A percentile compares a stretch with the other conserved stretches of the same genome.
Conservation (phyloP, 2,329 filamentous ascomycete genomes). For the Ophiocordyceps camponoti-leonardi region DNA sequence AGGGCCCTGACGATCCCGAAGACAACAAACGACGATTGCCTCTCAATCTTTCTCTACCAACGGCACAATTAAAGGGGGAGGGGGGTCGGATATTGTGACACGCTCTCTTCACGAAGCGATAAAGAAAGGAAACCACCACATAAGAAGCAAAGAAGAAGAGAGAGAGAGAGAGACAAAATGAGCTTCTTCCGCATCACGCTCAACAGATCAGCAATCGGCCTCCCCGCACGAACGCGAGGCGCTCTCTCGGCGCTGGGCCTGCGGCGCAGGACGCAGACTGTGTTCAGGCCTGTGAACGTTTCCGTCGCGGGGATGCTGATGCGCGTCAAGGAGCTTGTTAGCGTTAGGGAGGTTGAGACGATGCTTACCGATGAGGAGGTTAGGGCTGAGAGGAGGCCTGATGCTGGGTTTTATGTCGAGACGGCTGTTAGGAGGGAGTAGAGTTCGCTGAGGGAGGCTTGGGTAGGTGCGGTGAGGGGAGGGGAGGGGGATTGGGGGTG, state of each 20-base stretch:
- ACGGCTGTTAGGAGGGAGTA: conserved; percentile 15
- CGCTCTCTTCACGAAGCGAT: no score
- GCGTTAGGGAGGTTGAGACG: conserved; percentile 59
- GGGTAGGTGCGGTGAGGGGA: neutral
- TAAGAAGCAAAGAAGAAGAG: no score
- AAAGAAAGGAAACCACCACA: no score
- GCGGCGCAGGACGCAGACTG: conserved; percentile 66
- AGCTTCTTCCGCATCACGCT: conserved; percentile 83
- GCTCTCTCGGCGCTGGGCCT: conserved; percentile 76
- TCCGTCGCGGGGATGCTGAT: conserved; percentile 82
- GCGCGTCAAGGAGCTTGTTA: conserved; percentile 82
- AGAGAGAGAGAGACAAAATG: conserved; percentile 18
- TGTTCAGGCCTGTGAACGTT: conserved; percentile 72
- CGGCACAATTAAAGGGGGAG: no score
- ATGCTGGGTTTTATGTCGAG: conserved; percentile 69
- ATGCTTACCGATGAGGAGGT: conserved; percentile 50
- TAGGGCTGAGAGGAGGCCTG: conserved; percentile 53
- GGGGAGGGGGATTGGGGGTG: neutral
- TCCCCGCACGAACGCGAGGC: conserved; percentile 62
- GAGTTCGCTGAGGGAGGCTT: neutral
- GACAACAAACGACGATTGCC: no score
- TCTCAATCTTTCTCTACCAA: no score
- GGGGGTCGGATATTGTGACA: no score
- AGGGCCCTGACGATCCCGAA: no score
- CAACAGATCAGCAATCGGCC: conserved; percentile 74